Conservation (phyloP, 2,329 filamentous ascomycete species). For the Colletotrichum australisinense region DNA sequence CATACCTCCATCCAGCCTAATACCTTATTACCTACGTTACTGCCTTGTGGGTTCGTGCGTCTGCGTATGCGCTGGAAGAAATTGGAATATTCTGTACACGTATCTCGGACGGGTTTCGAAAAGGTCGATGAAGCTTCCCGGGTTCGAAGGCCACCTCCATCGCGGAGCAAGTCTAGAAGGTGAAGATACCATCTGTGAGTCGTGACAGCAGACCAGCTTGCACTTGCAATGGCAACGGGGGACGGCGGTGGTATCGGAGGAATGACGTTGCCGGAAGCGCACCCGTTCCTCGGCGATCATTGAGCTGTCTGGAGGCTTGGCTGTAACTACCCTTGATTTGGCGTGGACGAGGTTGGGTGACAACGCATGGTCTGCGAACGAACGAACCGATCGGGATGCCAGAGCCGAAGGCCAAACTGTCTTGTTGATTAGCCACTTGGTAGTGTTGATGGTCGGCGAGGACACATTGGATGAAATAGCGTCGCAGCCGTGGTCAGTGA, state of each 20-base stretch:
- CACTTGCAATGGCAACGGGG: neutral
- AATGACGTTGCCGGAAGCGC: conserved; percentile 20
- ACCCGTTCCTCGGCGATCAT: conserved; percentile 12
- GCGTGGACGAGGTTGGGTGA: neutral
- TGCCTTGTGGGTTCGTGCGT: neutral
- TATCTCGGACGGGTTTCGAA: neutral
- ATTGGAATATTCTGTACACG: neutral
- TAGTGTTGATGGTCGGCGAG: neutral
- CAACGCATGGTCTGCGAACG: conserved; percentile 8
- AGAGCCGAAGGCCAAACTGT: neutral
- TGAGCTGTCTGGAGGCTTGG: neutral
- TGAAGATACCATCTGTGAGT: neutral
- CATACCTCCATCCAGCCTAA: too few species aligned
- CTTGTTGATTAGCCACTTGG: neutral
- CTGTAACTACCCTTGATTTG: neutral
- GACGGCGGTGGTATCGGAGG: neutral
- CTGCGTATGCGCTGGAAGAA: neutral
- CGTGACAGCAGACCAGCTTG: neutral
- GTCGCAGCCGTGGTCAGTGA: neutral
- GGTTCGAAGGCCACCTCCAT: neutral
- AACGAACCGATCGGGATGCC: conserved; percentile 1
- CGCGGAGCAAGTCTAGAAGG: neutral
- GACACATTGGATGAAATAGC: neutral
- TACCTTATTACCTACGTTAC: too few species aligned
- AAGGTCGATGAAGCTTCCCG: neutral